Evolutionary conservation across 2,329 filamentous ascomycete species (phyloP).

Genomic region (Daldinia sp.): DNA sequence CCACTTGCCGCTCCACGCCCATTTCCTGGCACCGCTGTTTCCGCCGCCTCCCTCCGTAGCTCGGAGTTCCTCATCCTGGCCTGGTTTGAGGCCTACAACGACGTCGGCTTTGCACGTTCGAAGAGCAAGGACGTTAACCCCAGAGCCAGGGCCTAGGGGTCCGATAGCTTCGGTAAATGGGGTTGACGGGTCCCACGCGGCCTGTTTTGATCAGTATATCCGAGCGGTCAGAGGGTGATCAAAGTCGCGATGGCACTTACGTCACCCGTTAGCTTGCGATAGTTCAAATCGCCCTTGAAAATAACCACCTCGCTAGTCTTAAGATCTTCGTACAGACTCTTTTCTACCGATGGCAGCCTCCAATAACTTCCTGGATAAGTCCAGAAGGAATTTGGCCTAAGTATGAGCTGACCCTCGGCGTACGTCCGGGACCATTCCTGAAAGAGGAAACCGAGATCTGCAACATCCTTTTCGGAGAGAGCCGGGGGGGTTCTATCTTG

Average conservation of each 20-base stretch:
- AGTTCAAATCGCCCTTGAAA: constrained; percentile 98
- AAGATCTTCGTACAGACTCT: constrained; percentile 77
- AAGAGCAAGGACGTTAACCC: constrained; percentile 84
- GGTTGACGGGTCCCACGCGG: constrained; percentile 85
- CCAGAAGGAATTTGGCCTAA: constrained; percentile 92
- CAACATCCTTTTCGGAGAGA: constrained; percentile 72
- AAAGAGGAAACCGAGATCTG: constrained; percentile 79
- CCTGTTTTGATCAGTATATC: constrained; percentile 53
- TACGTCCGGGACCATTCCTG: constrained; percentile 82
- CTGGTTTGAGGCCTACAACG: constrained; percentile 84
- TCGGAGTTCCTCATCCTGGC: constrained; percentile 83
- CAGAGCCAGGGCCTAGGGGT: constrained; percentile 81
- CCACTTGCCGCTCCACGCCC: constrained; percentile 97
- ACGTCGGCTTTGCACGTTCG: constrained; percentile 97
- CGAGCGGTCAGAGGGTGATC: not conserved
- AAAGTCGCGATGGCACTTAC: constrained; percentile 59
- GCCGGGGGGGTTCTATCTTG: constrained; percentile 65
- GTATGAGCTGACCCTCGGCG: constrained; percentile 80
- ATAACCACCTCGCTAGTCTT: constrained; percentile 86
- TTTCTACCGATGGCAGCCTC: constrained; percentile 76
- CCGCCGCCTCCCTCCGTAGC: constrained; percentile 74
- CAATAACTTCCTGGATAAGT: constrained; percentile 88
- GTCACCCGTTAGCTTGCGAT: constrained; percentile 90
- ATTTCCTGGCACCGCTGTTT: constrained; percentile 76
- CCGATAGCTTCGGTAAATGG: constrained; percentile 86